Conservation (phyloP, 257 asterid species). For the Penstemon davidsonii region DNA sequence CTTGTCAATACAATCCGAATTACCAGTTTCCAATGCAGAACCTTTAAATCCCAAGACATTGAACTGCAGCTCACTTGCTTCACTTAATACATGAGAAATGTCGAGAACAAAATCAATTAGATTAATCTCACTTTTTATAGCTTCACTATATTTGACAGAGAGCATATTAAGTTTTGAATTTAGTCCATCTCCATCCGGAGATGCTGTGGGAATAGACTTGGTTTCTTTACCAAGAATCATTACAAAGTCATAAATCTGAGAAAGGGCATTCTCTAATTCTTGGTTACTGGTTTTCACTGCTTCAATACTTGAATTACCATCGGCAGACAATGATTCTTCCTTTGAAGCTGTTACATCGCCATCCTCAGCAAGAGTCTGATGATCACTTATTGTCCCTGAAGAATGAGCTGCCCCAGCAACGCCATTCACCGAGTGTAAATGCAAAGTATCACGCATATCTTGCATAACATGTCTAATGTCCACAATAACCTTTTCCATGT, state of each 20-base stretch:
- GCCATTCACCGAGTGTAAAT: constrained; percentile 35
- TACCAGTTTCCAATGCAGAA: constrained; percentile 68
- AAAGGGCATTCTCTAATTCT: constrained; percentile 57
- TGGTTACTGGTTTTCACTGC: constrained; percentile 37
- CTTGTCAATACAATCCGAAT: constrained; percentile 84
- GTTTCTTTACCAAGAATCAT: constrained; percentile 70
- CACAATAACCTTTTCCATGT: constrained; percentile 50
- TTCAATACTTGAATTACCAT: constrained; percentile 32
- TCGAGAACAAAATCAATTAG: constrained; percentile 63
- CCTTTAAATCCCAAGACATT: constrained; percentile 66
- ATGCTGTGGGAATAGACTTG: constrained; percentile 53
- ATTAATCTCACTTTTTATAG: constrained; percentile 38
- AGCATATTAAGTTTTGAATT: constrained; percentile 45
- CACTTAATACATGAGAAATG: constrained; percentile 60
- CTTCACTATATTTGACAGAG: constrained; percentile 57
- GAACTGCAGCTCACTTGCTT: constrained; percentile 72
- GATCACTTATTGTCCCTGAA: too few species aligned
- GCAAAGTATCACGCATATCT: constrained; percentile 47
- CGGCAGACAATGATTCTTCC: constrained; percentile 35
- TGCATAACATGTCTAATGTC: constrained; percentile 54
- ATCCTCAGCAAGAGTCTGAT: constrained; percentile 27
- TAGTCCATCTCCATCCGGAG: constrained; percentile 56
- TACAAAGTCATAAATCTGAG: constrained; percentile 64
- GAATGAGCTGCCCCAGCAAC: constrained; percentile 32
- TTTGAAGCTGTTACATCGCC: constrained; percentile 34